Base-by-base conservation (phyloP, 2,329 filamentous ascomycete genomes). In the Cyphellophora europaea region DNA sequence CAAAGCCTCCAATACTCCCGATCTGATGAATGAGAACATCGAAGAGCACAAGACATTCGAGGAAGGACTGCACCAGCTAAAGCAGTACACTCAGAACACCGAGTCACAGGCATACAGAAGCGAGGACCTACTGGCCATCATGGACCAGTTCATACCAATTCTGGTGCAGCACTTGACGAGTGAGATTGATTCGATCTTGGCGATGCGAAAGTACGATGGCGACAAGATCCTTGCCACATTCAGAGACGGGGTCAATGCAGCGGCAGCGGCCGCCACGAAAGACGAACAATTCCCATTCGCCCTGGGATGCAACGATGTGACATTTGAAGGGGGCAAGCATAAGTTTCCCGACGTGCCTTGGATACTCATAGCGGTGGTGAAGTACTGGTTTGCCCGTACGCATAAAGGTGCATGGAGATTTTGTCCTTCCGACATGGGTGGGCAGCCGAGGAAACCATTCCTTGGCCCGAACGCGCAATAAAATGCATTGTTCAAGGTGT, bases 121-220 rank as follows among this genome's bases (percentile, higher is more conserved):
- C 18, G 34, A 35, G 16, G 45, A 27, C 5, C 29, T 51, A 19
- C 40, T 39, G 28, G 38, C 37, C 27, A 42, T 49, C 21, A 37
- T 52, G 12, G 46, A 49, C 19, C 32, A 32, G 11, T 44, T 52
- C 27, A 44, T 39, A 4, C 43, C 49, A 3, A 18, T 34, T 18
- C 33, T 52, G 10, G 43, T 50, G 27, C 45, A 46, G 32, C 49
- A 51, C 36, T 31, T 51, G 11, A 45, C 49, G 28, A 45, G 41
- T 16, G 45, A 52, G 33, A 49, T 52, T 27, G 42, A 49, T 12
- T 40, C 44, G 5, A 37, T 41, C 18, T 37, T 41, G 13, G 23
- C 50, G 29, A 36, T 31, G 35, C 21, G n/a, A n/a, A n/a, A 25
- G 21, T 25, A 25, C 21, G n/a, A n/a, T n/a, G 8, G 8, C 8